Evolutionary conservation across 768 basidiomycete genomes (phyloP), one percentile per base, ranked within the genome.

Genomic region (Tricholoma bakamatsutake): DNA sequence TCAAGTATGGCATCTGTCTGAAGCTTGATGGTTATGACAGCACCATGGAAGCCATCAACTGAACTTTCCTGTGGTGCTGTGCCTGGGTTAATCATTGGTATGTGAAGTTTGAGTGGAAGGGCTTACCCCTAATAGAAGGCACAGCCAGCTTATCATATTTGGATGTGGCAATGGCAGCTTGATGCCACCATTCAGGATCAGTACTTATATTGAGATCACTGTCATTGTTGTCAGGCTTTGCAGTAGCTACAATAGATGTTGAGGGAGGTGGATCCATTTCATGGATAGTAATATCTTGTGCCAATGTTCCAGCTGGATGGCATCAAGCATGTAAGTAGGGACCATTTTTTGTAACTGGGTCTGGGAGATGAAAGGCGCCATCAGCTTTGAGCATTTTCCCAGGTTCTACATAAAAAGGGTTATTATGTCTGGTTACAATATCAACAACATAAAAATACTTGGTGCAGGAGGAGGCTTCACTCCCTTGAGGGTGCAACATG

Each of bases 281-380:
- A 18, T 43, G 35, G 31, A 45, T n/a, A 5, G 52, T 51, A 47
- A 54, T 60, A 18, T 53, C 55, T 43, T 49, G 43, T 7, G 31
- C 35, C 12, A 57, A 46, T 1, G 43, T 50, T n/a, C 27, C 47
- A 5, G 52, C 55, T 37, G 46, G 28, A 12, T 21, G 37, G 49
- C 51, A 57, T 17, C 27, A 24, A 18, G 50, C 51, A 39, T 46
- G 37, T 13, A 60, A 18, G 27, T 54, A 39, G 15, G 52, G 51
- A 18, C 55, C 46, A 39, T 18, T 17, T 24, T 49, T 24, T 9
- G 3, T 33, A 42, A 48, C 53, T 15, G 53, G 49, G 13, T 27
- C 27, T 33, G 57, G 57, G n/a, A 58, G 35, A 33, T 55, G 39
- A 8, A 21, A 24, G 11, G 47, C 34, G 9, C 57, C 57, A 42